These are phyloP conservation scores for Dovyalis caffra DNA, from an alignment of 345 rosid species.

Conservation along the genomic window DNA sequence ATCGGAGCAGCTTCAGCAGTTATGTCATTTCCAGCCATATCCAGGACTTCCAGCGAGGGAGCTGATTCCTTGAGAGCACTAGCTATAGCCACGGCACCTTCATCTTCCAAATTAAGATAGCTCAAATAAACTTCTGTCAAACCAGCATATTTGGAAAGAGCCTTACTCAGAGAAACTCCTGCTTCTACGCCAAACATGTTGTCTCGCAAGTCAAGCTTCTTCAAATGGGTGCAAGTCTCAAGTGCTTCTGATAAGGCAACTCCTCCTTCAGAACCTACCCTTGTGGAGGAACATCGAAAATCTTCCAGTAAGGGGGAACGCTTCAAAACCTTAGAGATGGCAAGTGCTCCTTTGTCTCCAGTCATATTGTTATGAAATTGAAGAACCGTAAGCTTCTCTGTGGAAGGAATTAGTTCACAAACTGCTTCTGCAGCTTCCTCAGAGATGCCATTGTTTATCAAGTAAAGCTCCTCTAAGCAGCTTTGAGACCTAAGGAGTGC, in stretches of 20 bases:
- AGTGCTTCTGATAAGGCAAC: constrained; percentile 76
- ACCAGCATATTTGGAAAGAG: constrained; percentile 52
- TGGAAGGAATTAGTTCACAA: constrained; percentile 79
- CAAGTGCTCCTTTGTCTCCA: constrained; percentile 76
- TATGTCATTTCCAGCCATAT: constrained; percentile 92
- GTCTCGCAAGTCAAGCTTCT: constrained; percentile 85
- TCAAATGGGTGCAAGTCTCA: constrained; percentile 52
- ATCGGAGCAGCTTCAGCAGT: constrained; percentile 61
- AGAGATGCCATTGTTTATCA: constrained; percentile 90
- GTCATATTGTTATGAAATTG: constrained; percentile 95
- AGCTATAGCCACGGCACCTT: constrained; percentile 60
- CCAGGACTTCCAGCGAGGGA: constrained; percentile 63
- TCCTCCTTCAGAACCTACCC: constrained; percentile 82
- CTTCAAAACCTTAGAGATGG: constrained; percentile 69
- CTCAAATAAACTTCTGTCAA: constrained; percentile 76
- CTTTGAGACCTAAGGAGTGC: constrained; percentile 69
- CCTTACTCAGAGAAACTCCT: constrained; percentile 71
- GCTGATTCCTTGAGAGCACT: constrained; percentile 69
- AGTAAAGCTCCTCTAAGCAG: constrained; percentile 71
- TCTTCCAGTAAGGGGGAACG: constrained; percentile 62
- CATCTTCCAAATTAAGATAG: constrained; percentile 83
- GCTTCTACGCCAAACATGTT: constrained; percentile 82
- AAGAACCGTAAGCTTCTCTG: constrained; percentile 70
- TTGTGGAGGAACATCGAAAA: constrained; percentile 85
- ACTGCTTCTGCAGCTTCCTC: constrained; percentile 89